phyloP scores from a whole-genome alignment of 148 eudicot species.

The Cornus suecica region DNA sequence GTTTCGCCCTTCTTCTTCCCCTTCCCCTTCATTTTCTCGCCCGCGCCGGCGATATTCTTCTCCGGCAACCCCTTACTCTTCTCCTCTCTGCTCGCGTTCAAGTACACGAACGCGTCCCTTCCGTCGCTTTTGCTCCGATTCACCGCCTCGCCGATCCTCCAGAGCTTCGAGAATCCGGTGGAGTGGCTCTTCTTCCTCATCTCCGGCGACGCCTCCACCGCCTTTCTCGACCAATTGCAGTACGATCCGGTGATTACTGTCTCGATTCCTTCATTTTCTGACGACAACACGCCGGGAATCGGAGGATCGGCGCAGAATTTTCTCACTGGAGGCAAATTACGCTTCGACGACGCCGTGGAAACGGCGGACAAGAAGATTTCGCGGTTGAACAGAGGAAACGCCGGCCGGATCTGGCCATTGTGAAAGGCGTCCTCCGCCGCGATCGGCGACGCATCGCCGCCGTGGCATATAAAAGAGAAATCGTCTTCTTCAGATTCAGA shows the following conservation, averaged over 20 bases:
- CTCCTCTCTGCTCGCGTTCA: constrained; percentile 20
- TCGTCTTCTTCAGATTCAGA: constrained; percentile 12
- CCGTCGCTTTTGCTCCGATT: constrained; percentile 77
- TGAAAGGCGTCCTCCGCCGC: constrained; percentile 59
- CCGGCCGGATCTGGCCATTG: constrained; percentile 60
- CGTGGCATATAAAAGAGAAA: constrained; percentile 38
- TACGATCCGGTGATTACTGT: constrained; percentile 34
- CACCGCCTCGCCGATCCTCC: constrained; percentile 59
- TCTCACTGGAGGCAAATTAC: constrained; percentile 34
- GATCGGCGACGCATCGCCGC: constrained; percentile 24
- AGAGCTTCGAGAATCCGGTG: constrained; percentile 88
- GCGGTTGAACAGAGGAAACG: constrained; percentile 43
- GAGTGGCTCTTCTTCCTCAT: constrained; percentile 77
- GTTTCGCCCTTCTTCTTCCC: constrained; percentile 23
- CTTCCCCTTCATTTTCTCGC: constrained; percentile 7
- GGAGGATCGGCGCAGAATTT: constrained; percentile 33
- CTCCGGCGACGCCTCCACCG: constrained; percentile 35
- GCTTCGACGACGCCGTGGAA: background rate
- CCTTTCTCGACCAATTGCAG: constrained; percentile 40
- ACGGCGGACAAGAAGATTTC: constrained; percentile 16
- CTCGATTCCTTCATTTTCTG: constrained; percentile 15
- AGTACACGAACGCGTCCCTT: constrained; percentile 61
- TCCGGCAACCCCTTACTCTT: background rate
- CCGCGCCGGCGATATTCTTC: background rate
- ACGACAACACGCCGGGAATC: background rate